Conservation (phyloP, 1,284 basidiomycete genomes). For the Sphagnurus paluster region DNA sequence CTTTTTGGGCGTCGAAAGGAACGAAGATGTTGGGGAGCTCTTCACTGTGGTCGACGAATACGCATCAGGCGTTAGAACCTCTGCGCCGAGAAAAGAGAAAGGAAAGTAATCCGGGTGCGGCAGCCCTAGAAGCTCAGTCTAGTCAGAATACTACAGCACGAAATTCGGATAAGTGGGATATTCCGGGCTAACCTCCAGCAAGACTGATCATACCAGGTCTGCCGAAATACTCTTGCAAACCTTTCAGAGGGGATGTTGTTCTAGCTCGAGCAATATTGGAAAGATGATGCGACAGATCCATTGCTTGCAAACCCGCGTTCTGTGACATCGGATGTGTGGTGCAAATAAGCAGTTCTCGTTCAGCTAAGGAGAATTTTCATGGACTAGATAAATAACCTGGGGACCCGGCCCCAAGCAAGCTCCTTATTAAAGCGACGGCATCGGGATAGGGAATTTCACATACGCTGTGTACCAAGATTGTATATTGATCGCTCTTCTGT, state of each 20-base stretch:
- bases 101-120: slow-evolving; percentile 67
- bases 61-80: slow-evolving; percentile 35
- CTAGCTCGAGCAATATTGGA: slow-evolving; percentile 51
- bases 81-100: slow-evolving; percentile 54
- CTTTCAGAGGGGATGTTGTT: slow-evolving; percentile 62
- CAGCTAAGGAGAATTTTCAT: too few species aligned
- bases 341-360: too few species aligned
- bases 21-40: slow-evolving; percentile 43
- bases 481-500: too few species aligned
- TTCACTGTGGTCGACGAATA: slow-evolving; percentile 32
- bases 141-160: not conserved
- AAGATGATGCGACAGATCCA: slow-evolving; percentile 44
- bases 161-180: not conserved
- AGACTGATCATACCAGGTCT: slow-evolving; percentile 53
- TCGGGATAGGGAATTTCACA: too few species aligned
- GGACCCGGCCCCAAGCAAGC: too few species aligned
- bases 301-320: slow-evolving; percentile 33
- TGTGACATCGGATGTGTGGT: not conserved
- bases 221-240: slow-evolving; percentile 53
- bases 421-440: too few species aligned
- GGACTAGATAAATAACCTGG: too few species aligned
- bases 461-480: too few species aligned
- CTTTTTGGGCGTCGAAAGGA: slow-evolving; percentile 50
- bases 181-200: slow-evolving; percentile 29
- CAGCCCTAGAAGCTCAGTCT: slow-evolving; percentile 40